Percentiles rank a stretch among this genome's conserved stretches.
These are phyloP conservation scores for Penstemon newberryi DNA, from an alignment of 257 asterid genomes.

Conservation along the genomic window DNA sequence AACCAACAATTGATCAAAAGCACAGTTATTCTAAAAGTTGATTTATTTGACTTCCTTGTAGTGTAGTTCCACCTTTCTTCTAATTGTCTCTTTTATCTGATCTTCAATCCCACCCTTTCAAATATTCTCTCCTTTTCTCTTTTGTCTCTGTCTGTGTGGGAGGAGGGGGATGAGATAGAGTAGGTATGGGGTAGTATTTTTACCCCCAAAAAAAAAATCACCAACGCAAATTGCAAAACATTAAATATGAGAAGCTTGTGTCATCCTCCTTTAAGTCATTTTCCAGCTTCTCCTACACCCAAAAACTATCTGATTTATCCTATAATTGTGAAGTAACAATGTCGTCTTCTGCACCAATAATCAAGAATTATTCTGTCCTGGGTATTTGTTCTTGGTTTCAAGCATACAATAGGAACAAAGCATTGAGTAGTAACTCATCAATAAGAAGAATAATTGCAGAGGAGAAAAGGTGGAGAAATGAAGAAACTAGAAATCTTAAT, in stretches of 20 bases:
- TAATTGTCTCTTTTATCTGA: background rate
- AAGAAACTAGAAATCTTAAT: background rate
- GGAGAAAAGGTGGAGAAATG: background rate
- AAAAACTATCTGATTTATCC: background rate
- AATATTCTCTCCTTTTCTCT: background rate
- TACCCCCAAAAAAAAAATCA: no score
- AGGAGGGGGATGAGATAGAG: no score
- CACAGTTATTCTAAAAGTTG: constrained; percentile 8
- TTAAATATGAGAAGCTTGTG: background rate
- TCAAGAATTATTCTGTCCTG: background rate
- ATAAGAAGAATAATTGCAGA: background rate
- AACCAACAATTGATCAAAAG: constrained; percentile 9
- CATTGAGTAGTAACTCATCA: background rate
- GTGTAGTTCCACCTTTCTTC: background rate
- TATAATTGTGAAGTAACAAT: background rate
- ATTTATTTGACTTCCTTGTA: background rate
- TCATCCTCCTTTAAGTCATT: background rate
- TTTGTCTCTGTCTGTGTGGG: background rate
- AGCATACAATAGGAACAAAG: background rate
- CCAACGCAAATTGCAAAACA: background rate
- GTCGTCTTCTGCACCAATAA: background rate
- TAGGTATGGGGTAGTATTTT: no score
- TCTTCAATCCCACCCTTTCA: background rate
- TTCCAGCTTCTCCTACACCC: background rate
- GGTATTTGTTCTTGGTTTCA: background rate